phyloP scores from a whole-genome alignment of 2,329 filamentous ascomycete species.

The Colletotrichum coccodes region DNA sequence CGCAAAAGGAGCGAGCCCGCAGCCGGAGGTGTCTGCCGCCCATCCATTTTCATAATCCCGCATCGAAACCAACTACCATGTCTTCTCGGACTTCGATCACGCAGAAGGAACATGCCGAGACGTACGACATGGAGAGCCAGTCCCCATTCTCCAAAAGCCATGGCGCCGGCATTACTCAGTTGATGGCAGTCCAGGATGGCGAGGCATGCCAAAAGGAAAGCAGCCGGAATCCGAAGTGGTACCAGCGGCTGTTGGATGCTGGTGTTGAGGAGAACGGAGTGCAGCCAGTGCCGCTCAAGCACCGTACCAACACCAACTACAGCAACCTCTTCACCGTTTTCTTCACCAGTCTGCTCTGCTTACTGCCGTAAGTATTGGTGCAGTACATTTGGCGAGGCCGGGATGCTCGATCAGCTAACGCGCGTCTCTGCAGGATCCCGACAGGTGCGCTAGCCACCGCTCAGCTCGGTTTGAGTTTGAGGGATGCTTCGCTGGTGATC shows the following conservation, averaged over 20 bases:
- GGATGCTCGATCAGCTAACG: neutral
- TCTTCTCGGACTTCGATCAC: slow-evolving; percentile 8
- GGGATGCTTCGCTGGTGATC: slow-evolving; percentile 66
- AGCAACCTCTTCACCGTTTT: slow-evolving; percentile 69
- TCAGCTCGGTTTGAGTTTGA: slow-evolving; percentile 62
- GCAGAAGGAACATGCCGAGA: slow-evolving; percentile 13
- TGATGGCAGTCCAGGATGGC: slow-evolving; percentile 40
- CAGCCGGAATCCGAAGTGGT: slow-evolving; percentile 49
- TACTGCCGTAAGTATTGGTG: slow-evolving; percentile 61
- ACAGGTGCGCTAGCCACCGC: slow-evolving; percentile 69
- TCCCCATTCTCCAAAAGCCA: slow-evolving; percentile 14
- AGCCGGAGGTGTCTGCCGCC: neutral
- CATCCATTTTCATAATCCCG: neutral
- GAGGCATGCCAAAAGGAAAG: slow-evolving; percentile 43
- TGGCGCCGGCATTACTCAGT: slow-evolving; percentile 36
- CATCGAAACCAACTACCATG: slow-evolving; percentile 3
- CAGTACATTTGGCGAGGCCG: neutral
- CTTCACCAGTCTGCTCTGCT: slow-evolving; percentile 66
- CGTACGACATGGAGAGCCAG: slow-evolving; percentile 27
- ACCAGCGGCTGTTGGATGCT: slow-evolving; percentile 52
- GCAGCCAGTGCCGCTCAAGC: slow-evolving; percentile 63
- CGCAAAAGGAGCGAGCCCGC: neutral
- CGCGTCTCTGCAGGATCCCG: slow-evolving; percentile 52
- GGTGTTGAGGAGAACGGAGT: slow-evolving; percentile 66
- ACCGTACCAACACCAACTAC: slow-evolving; percentile 63